Evolutionary conservation across 805 yeast species (phyloP), one percentile per base, ranked within the genome.

Genomic region (Cyberlindnera maritima): DNA sequence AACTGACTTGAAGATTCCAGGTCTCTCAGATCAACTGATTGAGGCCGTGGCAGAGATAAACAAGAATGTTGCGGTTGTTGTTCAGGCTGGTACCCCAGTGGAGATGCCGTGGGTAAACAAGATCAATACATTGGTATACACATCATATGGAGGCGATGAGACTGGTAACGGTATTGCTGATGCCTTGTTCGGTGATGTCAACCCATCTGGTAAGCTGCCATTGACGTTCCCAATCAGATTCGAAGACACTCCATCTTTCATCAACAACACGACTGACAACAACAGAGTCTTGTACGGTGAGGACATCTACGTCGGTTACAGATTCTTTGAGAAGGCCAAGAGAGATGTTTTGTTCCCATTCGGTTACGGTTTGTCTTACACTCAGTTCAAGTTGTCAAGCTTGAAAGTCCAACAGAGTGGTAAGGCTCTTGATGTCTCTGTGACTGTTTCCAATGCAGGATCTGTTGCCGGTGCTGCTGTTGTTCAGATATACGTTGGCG

Each of bases 341-440:
- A 80, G 61, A 66, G 73, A 40, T 80, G 85, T 45, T 43, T 57
- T 14, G 23, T 54, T 39, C 68, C 81, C 86, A 31, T 83, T 82
- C 61, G 87, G 88, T 2, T 69, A 62, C 55, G 87, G 87, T 36
- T 70, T 81, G 49, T 81, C 87, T 1, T 82, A 81, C 65, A 75
- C 85, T 13, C 53, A 67, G 0, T 82, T 80, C 55, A 63, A 63
- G 23, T 58, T 75, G 46, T 36, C 61, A 5, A 65, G 71, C 46
- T 65, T 78, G 58, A 44, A 49, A 13, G 71, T 70, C 8, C 40
- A 48, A 8, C 55, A 54, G 29, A 39, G 46, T 9, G 58, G 53
- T 21, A 62, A 63, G 21, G 36, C 45, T 17, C 33, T 62, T 19
- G 18, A 35, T 2, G 72, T 68, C 5, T 44, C 65, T 3, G 72